Conservation (phyloP, 306 rosid genomes). For the Casuarina cunninghamiana region DNA sequence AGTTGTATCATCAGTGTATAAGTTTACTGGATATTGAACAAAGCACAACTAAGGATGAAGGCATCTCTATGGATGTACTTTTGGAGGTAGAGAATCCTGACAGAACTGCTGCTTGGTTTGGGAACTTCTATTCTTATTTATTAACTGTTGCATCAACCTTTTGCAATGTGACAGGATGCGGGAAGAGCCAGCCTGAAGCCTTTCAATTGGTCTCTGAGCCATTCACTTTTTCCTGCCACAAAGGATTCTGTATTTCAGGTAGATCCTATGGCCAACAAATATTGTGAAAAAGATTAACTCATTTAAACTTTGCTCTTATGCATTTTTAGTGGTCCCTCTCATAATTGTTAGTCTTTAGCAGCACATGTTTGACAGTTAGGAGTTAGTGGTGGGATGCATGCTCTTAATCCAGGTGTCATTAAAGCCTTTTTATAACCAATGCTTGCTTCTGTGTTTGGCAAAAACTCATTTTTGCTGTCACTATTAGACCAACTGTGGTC, state of each 20-base stretch:
- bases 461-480: not conserved
- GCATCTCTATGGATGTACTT: constrained; percentile 39
- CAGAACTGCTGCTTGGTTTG: constrained; percentile 12
- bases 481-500: not conserved
- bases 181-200: constrained; percentile 45
- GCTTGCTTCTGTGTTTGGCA: not conserved
- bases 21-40: constrained; percentile 48
- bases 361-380: not conserved
- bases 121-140: not conserved
- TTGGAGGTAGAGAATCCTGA: constrained; percentile 54
- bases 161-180: constrained; percentile 56
- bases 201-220: constrained; percentile 36
- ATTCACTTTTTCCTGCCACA: constrained; percentile 57
- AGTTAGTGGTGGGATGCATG: not conserved
- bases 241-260: constrained; percentile 77
- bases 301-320: not conserved
- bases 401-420: not conserved
- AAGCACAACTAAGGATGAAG: constrained; percentile 44
- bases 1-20: constrained; percentile 69
- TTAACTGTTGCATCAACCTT: constrained; percentile 2
- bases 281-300: not conserved
- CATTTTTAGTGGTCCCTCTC: not conserved
- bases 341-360: not conserved
- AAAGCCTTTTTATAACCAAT: not conserved
- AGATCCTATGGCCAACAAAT: constrained; percentile 23